A percentile compares a stretch with the other conserved stretches of the same genome.
Conservation (phyloP, 495 filamentous ascomycete genomes). For the Penicillium goetzii region DNA sequence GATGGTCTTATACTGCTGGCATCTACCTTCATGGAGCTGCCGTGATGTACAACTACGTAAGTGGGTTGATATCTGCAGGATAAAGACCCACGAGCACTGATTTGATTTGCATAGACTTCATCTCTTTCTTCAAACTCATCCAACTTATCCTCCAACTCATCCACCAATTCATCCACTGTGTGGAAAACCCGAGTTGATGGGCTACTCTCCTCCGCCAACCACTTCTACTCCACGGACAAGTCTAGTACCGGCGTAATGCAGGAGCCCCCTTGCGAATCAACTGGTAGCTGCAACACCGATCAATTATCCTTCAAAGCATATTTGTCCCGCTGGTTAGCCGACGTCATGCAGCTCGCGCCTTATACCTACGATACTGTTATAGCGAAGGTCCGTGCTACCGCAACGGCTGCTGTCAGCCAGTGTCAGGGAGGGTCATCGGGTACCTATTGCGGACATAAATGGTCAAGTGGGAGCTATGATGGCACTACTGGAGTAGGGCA, state of each 20-base stretch:
- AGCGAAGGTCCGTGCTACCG: slow-evolving; percentile 64
- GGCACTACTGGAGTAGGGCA: slow-evolving; percentile 63
- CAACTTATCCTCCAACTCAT: slow-evolving; percentile 44
- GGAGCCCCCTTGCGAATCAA: slow-evolving; percentile 64
- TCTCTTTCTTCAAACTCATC: slow-evolving; percentile 39
- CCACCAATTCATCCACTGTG: slow-evolving; percentile 35
- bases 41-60: slow-evolving; percentile 32
- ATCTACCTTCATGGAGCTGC: slow-evolving; percentile 48
- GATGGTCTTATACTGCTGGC: slow-evolving; percentile 45
- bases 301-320: slow-evolving; percentile 88
- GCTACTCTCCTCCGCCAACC: slow-evolving; percentile 58
- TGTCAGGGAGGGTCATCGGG: slow-evolving; percentile 65
- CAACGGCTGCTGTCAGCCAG: slow-evolving; percentile 66
- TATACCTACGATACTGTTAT: slow-evolving; percentile 64
- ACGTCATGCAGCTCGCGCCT: slow-evolving; percentile 70
- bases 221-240: slow-evolving; percentile 48
- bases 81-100: not conserved
- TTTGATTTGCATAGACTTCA: slow-evolving; percentile 12
- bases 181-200: slow-evolving; percentile 64
- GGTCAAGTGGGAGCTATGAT: slow-evolving; percentile 59
- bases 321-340: slow-evolving; percentile 77
- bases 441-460: slow-evolving; percentile 64
- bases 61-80: not conserved
- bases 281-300: slow-evolving; percentile 68
- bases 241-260: slow-evolving; percentile 58